Evolutionary conservation across 2,329 filamentous ascomycete species (phyloP).

Genomic region (Colletotrichum eleusines): DNA sequence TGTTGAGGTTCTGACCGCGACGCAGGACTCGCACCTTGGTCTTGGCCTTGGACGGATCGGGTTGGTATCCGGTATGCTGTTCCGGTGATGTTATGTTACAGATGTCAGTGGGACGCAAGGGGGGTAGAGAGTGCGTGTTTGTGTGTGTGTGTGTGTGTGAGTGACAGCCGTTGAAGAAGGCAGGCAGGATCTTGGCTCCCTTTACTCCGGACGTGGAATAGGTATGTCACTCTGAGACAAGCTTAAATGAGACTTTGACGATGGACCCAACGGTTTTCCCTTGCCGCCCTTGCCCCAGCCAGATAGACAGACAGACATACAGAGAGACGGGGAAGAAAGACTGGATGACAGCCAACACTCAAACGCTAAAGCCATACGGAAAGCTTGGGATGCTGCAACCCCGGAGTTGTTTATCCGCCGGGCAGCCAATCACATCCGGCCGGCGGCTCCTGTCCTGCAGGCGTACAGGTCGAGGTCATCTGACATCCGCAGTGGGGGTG

Average conservation of each 20-base stretch:
- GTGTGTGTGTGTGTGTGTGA: too few species aligned
- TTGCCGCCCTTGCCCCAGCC: not conserved
- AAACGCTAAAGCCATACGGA: not conserved
- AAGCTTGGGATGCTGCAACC: constrained; percentile 18
- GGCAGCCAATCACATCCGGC: constrained; percentile 15
- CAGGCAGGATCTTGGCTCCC: not conserved
- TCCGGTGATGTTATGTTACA: not conserved
- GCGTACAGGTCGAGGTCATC: constrained; percentile 25
- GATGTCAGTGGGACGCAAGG: too few species aligned
- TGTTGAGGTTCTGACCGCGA: not conserved
- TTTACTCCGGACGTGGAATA: not conserved
- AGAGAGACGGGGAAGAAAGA: not conserved
- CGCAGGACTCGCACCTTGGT: not conserved
- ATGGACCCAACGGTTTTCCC: constrained; percentile 12
- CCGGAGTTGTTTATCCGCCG: not conserved
- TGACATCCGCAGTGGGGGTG: constrained; percentile 24
- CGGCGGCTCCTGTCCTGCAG: not conserved
- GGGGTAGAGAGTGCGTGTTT: too few species aligned
- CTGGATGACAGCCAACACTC: constrained; percentile 33
- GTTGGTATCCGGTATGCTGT: not conserved
- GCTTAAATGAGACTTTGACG: constrained; percentile 21
- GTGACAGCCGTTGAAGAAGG: not conserved
- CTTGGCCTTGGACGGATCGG: not conserved
- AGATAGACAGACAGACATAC: not conserved
- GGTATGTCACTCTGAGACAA: constrained; percentile 16